Evolutionary conservation across 768 basidiomycete species (phyloP), one percentile per base, ranked within the genome.

Genomic region (Crepidotus variabilis): DNA sequence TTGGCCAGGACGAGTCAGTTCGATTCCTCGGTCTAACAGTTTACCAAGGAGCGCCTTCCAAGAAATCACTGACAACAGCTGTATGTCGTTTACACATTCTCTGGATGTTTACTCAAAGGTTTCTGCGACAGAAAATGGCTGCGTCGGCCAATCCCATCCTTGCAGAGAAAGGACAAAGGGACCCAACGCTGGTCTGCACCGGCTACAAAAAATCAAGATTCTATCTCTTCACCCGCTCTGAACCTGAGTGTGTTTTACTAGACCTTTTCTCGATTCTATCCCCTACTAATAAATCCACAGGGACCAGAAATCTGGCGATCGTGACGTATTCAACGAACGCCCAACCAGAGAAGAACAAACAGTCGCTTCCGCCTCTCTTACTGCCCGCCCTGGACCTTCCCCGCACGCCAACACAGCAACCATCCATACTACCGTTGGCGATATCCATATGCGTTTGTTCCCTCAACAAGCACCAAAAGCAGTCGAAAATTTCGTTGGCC

Each of bases 281-380:
- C 24, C 46, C 32, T 45, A 21, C 52, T 35, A 39, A 50, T 28
- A 39, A 16, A 7, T 47, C 23, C 2, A 2, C 14, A 94, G 91
- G 69, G 92, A 95, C 61, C 86, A 80, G 67, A 95, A 92, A 71
- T 83, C 84, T 1, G 85, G 85, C 28, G 96, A 98, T 61, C 87
- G 97, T 56, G 97, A 99, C 63, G 87, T 99, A 54, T 98, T 98
- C 83, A 99, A 99, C 70, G 97, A 99, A 72, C 83, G 90, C 47
- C 97, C 97, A 2, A 98, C 96, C 0, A 83, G 94, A 51, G 97
- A 98, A 68, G 97, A 99, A 66, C 94, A 94, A 69, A 88, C 84
- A 28, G 84, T 95, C 49, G 94, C 94, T 2, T 71, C 87, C 7
- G 77, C 88, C 1, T 77, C 82, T 2, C 72, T 80, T 14, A 69